Evolutionary conservation across 148 eudicot species (phyloP), one percentile per base, ranked within the genome.

Genomic region (Dysphania ambrosioides): DNA sequence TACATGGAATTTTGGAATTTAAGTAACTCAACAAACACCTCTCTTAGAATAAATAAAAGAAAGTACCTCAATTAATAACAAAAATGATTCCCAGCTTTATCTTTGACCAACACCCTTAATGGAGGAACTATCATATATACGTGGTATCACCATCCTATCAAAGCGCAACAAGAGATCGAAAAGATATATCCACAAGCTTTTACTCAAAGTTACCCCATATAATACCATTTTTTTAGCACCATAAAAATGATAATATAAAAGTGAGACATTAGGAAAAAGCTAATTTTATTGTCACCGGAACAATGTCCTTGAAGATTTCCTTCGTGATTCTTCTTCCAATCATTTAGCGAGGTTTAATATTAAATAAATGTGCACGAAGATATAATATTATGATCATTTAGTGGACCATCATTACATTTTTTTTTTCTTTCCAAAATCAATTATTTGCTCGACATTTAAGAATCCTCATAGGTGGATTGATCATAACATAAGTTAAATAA

Each of bases 21-120:
- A 38, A 66, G 72, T 44, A 38, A 70, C 77, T 47, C 70, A 74
- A n/a, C 40, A 5, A 67, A 47, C 53, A 47, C 16, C 53, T 47
- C 6, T 47, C 15, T 44, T 44, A 47, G 16, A n/a, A n/a, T n/a
- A n/a, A 47, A 47, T 13, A 47, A 13, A 11, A 47, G 16, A 47
- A 38, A 66, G 72, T 44, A 66, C 77, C 77, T 47, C 61, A 74
- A 56, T 55, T 21, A n/a, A n/a, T n/a, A 75, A 49, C 66, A n/a
- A 26, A 67, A 23, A 56, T 75, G 71, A 66, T 75, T 67, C 72
- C 65, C 57, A 67, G 57, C 47, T 68, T 75, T 34, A 56, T 1
- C 26, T 75, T 75, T 75, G 70, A 68, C 70, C 38, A 56, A 1
- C 58, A 62, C 42, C 68, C 36, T 62, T 42, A 61, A 27, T 42